A percentile compares a stretch with the other conserved stretches of the same genome.
Evolutionary conservation across 169 alveolate genomes (phyloP).

Genomic region (Plasmodium sp.): DNA sequence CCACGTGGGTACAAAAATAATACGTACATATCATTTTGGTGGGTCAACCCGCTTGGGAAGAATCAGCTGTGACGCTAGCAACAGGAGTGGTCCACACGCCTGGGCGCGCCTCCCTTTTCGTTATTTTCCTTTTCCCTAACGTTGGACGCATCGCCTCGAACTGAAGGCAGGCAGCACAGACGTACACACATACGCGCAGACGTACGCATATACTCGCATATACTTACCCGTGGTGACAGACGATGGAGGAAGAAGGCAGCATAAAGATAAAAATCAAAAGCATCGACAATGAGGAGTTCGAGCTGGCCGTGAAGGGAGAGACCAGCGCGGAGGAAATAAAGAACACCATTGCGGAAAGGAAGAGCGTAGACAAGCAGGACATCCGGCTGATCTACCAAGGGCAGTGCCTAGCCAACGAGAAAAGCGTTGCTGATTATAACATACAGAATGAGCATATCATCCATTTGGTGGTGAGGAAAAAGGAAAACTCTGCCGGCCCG

Average conservation of each 20-base stretch:
- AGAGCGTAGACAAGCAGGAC: constrained; percentile 34
- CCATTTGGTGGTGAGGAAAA: constrained; percentile 66
- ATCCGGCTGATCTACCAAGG: constrained; percentile 69
- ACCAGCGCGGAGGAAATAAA: constrained; percentile 49
- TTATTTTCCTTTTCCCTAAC: neutral
- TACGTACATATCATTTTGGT: neutral
- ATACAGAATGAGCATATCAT: constrained; percentile 65
- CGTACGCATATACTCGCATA: neutral
- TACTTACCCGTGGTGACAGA: neutral
- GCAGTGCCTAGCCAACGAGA: constrained; percentile 45
- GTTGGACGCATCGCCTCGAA: neutral
- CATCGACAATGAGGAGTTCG: constrained; percentile 49
- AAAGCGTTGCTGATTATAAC: constrained; percentile 47
- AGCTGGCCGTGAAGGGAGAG: constrained; percentile 11
- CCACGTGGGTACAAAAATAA: neutral
- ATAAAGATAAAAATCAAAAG: constrained; percentile 51
- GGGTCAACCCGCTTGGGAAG: neutral
- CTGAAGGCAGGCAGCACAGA: neutral
- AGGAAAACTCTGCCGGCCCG: neutral
- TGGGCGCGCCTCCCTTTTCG: neutral
- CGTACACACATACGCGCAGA: neutral
- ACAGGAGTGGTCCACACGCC: neutral
- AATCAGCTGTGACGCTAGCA: neutral
- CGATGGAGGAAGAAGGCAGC: constrained; percentile 28
- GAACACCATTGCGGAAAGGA: constrained; percentile 26